Evolutionary conservation across 1,284 basidiomycete species (phyloP).

Genomic region (Austroboletus niveus): DNA sequence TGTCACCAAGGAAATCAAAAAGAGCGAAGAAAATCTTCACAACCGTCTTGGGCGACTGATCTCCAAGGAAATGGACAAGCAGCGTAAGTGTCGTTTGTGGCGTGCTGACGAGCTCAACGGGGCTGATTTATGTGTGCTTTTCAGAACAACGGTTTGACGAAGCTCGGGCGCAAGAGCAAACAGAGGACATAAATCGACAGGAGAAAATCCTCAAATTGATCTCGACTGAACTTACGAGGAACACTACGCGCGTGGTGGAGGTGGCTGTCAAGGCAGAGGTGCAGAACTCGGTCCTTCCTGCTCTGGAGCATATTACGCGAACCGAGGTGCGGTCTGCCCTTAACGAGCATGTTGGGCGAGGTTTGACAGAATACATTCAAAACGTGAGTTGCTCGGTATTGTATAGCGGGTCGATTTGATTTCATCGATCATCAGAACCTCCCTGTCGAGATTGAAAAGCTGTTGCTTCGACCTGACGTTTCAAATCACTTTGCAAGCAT

Average conservation of each 20-base stretch:
- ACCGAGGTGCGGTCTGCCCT: constrained; percentile 72
- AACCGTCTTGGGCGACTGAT: constrained; percentile 70
- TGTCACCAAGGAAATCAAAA: constrained; percentile 71
- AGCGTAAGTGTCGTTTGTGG: constrained; percentile 50
- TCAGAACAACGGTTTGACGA: constrained; percentile 80
- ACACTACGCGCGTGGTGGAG: constrained; percentile 82
- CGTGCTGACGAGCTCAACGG: background rate
- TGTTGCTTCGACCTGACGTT: constrained; percentile 73
- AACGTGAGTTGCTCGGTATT: constrained; percentile 47
- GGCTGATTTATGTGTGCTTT: constrained; percentile 8
- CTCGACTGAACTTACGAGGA: constrained; percentile 78
- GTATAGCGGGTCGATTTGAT: constrained; percentile 6
- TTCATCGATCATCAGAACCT: constrained; percentile 49
- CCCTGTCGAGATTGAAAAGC: constrained; percentile 72
- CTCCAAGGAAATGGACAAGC: constrained; percentile 82
- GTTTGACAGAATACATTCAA: constrained; percentile 67
- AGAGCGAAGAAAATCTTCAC: constrained; percentile 76
- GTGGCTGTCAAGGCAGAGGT: constrained; percentile 80
- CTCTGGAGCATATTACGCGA: constrained; percentile 75
- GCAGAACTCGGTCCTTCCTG: constrained; percentile 74
- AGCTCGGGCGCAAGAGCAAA: constrained; percentile 68
- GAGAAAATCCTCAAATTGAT: constrained; percentile 85
- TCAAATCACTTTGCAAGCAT: constrained; percentile 71
- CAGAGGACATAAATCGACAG: constrained; percentile 75
- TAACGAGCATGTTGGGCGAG: constrained; percentile 71